Evolutionary conservation across 345 rosid species (phyloP), one percentile per base, ranked within the genome.

Genomic region (Aquilaria yunnanensis): DNA sequence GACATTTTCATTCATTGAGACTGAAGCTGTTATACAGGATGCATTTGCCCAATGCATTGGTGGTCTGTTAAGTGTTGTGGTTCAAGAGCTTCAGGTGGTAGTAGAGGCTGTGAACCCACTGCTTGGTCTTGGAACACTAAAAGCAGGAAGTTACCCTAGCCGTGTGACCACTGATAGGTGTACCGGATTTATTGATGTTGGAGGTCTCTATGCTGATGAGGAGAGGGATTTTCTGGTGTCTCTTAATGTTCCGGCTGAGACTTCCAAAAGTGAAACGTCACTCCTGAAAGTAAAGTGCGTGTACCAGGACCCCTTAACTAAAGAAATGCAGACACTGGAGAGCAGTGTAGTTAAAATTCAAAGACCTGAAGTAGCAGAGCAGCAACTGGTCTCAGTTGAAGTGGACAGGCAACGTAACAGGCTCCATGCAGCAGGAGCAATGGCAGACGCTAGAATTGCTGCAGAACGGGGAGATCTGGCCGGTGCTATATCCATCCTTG

Each of bases 41-140:
- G 97, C 99, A 59, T 90, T 91, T 77, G 99, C 99, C 13, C 97
- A 95, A 72, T 91, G 99, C 76, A 91, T 95, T 48, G 99, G 99
- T 12, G 99, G 99, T 14, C 87, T 95, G 58, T 61, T 95, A 70
- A 95, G 99, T 62, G 97, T 95, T 54, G 96, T 90, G 33, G 96
- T 80, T 56, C 97, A 91, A 71, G 96, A 89, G 70, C 70, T 94
- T 59, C 88, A 83, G 50, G 85, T 95, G 57, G 81, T 64, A 54
- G 68, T 90, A 8, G 92, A 84, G 69, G 81, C 81, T 47, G 60
- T 75, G 66, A 67, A 83, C 67, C 80, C 84, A 5, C 69, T 70
- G 63, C 63, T 88, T 66, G 71, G 32, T 70, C 77, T 94, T 33
- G 70, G 81, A 60, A 77, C 96, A 6, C 70, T 94, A 32, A 87